Conservation (phyloP, 352 stramenopile genomes). For the Aphanomyces cochlioides region DNA sequence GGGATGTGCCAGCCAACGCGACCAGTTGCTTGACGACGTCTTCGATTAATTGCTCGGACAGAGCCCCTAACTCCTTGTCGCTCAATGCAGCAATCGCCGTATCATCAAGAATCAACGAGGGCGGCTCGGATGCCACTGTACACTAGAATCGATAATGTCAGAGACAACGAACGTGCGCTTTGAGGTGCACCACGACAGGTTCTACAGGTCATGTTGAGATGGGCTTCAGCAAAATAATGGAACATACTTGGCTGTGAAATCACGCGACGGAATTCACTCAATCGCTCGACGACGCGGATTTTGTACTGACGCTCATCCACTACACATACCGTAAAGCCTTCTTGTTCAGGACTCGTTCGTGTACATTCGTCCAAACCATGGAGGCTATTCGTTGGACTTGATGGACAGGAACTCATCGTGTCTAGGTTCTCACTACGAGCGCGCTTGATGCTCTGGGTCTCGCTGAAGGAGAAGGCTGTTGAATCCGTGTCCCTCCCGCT, state of each 20-base stretch:
- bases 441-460: conserved; percentile 28
- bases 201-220: background rate
- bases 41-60: conserved; percentile 80
- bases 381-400: conserved; percentile 12
- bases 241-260: conserved; percentile 35
- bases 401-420: conserved; percentile 12
- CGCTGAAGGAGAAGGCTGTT: background rate
- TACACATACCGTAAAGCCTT: conserved; percentile 34
- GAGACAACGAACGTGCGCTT: background rate
- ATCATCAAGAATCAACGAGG: conserved; percentile 49
- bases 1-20: conserved; percentile 66
- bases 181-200: background rate
- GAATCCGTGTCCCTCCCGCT: background rate
- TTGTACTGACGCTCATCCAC: conserved; percentile 86
- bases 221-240: background rate
- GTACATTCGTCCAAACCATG: conserved; percentile 20
- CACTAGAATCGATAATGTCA: background rate
- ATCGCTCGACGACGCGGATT: conserved; percentile 77
- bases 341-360: background rate
- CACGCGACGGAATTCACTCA: conserved; percentile 77
- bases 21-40: conserved; percentile 78
- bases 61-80: conserved; percentile 68
- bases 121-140: background rate
- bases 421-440: conserved; percentile 10
- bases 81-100: conserved; percentile 69